Evolutionary conservation across 768 basidiomycete genomes (phyloP).

Genomic region (Auricularia cornea): DNA sequence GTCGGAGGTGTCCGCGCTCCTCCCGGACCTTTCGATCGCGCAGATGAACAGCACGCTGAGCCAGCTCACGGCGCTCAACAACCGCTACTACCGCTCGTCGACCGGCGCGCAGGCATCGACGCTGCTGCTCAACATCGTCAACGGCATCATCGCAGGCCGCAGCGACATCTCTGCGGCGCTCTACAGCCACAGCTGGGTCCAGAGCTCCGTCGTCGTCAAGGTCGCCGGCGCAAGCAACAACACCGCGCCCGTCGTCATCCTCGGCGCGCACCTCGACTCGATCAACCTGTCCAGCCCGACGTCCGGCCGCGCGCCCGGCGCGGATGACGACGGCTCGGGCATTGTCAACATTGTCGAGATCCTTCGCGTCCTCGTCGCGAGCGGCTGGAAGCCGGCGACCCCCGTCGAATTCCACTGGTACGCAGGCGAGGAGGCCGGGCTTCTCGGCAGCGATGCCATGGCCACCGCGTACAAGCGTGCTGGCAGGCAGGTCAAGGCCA

Average conservation of each 20-base stretch:
- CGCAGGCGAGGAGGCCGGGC: slow-evolving; percentile 14
- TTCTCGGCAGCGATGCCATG: slow-evolving; percentile 27
- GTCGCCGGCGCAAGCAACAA: background rate
- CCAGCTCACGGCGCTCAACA: slow-evolving; percentile 5
- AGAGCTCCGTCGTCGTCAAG: background rate
- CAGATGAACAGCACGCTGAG: slow-evolving; percentile 4
- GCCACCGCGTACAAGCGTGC: slow-evolving; percentile 26
- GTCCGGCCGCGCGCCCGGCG: slow-evolving; percentile 5
- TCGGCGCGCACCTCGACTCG: slow-evolving; percentile 7
- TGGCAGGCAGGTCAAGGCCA: slow-evolving; percentile 25
- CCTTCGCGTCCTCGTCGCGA: slow-evolving; percentile 3
- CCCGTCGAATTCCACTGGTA: slow-evolving; percentile 17
- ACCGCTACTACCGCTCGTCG: slow-evolving; percentile 6
- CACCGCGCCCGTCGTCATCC: slow-evolving; percentile 2
- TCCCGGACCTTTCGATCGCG: slow-evolving; percentile 3
- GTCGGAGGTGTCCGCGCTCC: slow-evolving; percentile 1
- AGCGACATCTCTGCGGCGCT: background rate
- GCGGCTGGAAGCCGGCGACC: slow-evolving; percentile 5
- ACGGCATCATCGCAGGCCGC: background rate
- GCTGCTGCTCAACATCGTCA: background rate
- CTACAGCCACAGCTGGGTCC: background rate
- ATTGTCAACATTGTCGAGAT: slow-evolving; percentile 4
- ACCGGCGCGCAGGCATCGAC: slow-evolving; percentile 1
- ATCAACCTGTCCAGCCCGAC: slow-evolving; percentile 8
- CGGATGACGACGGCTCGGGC: slow-evolving; percentile 6